Percentiles rank a stretch among this genome's conserved stretches.
These are phyloP conservation scores for Backusella mclennaniae DNA, from an alignment of 192 early-diverging fungal genomes.

Conservation along the genomic window DNA sequence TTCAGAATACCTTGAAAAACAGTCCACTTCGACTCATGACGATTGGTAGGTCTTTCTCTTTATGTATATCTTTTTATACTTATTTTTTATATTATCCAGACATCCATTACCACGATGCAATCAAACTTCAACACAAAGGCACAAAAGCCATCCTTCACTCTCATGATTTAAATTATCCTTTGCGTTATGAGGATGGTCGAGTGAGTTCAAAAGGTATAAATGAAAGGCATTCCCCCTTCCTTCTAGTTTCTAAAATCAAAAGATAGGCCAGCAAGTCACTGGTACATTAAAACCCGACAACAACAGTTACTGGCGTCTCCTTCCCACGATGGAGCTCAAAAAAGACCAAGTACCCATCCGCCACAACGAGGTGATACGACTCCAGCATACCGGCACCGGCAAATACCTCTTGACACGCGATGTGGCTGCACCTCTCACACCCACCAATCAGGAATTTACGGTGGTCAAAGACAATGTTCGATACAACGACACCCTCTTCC, in stretches of 20 bases:
- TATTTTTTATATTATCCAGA: conserved; percentile 23
- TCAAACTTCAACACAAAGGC: conserved; percentile 78
- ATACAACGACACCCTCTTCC: conserved; percentile 57
- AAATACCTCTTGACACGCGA: conserved; percentile 63
- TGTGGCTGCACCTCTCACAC: conserved; percentile 59
- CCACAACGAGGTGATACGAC: conserved; percentile 78
- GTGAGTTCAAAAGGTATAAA: conserved; percentile 73
- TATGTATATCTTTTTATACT: no score
- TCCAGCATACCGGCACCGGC: conserved; percentile 64
- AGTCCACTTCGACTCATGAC: conserved; percentile 66
- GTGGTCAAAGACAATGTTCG: conserved; percentile 54
- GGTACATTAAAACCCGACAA: conserved; percentile 76
- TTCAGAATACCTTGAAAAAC: conserved; percentile 82
- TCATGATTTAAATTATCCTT: conserved; percentile 72
- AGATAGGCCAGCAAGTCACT: conserved; percentile 82
- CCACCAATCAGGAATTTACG: conserved; percentile 67
- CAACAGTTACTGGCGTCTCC: conserved; percentile 69
- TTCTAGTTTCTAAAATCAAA: neutral
- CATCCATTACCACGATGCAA: conserved; percentile 77
- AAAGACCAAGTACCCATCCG: conserved; percentile 42
- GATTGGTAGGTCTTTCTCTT: conserved; percentile 27
- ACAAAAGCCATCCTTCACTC: conserved; percentile 81
- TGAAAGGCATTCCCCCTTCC: neutral
- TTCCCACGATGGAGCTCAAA: conserved; percentile 33
- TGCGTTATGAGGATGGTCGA: conserved; percentile 89